phyloP scores from a whole-genome alignment of 1,139 yeast species.

The Geotrichum reessii region DNA sequence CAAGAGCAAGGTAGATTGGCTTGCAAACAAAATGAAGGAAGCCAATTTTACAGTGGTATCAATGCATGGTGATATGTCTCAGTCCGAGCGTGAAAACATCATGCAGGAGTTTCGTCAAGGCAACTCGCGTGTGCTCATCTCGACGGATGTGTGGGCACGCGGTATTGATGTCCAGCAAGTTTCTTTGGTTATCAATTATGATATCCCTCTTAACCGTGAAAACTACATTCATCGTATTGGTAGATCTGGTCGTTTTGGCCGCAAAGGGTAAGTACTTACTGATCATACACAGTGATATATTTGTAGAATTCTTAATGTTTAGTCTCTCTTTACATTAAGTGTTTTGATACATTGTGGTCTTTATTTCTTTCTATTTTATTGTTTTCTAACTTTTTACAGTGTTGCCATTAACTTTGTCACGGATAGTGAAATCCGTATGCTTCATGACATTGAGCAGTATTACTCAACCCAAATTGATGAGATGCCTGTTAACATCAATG shows the following conservation, averaged over 20 bases:
- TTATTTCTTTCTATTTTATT: too few species aligned
- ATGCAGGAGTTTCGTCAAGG: slow-evolving; percentile 67
- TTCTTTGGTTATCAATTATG: slow-evolving; percentile 90
- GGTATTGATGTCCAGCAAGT: slow-evolving; percentile 98
- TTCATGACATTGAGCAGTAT: slow-evolving; percentile 97
- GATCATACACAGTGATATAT: background rate
- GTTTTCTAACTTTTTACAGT: slow-evolving; percentile 36
- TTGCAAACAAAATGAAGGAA: slow-evolving; percentile 66
- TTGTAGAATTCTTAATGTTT: background rate
- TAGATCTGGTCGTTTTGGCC: slow-evolving; percentile 99
- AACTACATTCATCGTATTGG: slow-evolving; percentile 94
- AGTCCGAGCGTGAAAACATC: slow-evolving; percentile 79
- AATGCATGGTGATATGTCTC: slow-evolving; percentile 98
- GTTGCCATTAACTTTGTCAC: slow-evolving; percentile 98
- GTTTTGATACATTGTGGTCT: background rate
- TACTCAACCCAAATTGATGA: slow-evolving; percentile 97
- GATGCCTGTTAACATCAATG: slow-evolving; percentile 92
- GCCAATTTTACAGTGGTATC: slow-evolving; percentile 85
- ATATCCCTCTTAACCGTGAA: slow-evolving; percentile 77
- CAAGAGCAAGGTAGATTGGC: slow-evolving; percentile 86
- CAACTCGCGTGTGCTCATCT: slow-evolving; percentile 70
- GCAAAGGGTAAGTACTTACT: slow-evolving; percentile 52
- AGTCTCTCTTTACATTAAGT: background rate
- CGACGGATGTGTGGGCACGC: slow-evolving; percentile 97
- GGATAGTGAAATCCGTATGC: slow-evolving; percentile 79